These are phyloP conservation scores for Logfia minima DNA, from an alignment of 129 eudicot genomes.

Conservation along the genomic window DNA sequence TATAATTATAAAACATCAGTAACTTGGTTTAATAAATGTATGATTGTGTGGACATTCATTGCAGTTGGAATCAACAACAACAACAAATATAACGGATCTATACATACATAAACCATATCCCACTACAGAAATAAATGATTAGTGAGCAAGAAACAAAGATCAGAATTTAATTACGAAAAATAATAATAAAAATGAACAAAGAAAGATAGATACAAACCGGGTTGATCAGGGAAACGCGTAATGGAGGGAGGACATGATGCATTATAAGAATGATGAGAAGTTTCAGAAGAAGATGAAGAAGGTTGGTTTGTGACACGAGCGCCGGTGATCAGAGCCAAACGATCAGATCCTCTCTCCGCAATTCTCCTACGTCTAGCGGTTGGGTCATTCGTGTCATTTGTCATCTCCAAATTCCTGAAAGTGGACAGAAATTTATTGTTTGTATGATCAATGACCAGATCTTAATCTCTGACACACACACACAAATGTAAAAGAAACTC, in stretches of 20 bases:
- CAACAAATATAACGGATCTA: neutral
- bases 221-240: constrained; percentile 10
- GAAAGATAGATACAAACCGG: constrained; percentile 22
- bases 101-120: neutral
- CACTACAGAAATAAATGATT: neutral
- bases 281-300: constrained; percentile 10
- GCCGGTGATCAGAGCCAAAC: constrained; percentile 81
- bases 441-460: neutral
- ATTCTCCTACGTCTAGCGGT: constrained; percentile 76
- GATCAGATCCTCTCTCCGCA: constrained; percentile 69
- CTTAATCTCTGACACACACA: neutral
- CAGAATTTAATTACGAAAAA: neutral
- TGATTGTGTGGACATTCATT: neutral
- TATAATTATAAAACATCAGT: too few species aligned
- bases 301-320: constrained; percentile 45
- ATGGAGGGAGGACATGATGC: constrained; percentile 37
- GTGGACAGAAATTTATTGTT: neutral
- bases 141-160: neutral
- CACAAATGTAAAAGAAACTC: neutral
- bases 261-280: constrained; percentile 30
- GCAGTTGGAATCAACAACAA: neutral
- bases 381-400: constrained; percentile 30
- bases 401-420: constrained; percentile 13
- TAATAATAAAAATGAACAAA: neutral
- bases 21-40: too few species aligned